Base-by-base conservation (phyloP, 2,329 filamentous ascomycete genomes). In the Penicillium expansum region DNA sequence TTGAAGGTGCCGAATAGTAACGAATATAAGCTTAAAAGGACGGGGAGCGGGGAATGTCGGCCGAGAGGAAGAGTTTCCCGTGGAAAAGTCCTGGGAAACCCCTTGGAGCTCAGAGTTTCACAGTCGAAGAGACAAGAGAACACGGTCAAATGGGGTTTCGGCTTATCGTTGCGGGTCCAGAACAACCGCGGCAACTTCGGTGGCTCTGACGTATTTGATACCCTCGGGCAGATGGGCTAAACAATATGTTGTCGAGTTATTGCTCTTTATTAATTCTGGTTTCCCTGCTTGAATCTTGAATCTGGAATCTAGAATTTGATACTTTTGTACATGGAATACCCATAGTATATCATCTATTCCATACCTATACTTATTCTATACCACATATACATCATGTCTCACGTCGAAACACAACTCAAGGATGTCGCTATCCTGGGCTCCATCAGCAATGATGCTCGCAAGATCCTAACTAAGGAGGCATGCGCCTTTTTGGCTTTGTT, bases 401-500 rank as follows among this genome's bases (percentile, higher is more conserved):
- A 83, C 64, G 84, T 84, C 71, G 89, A 96, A 56, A 79, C 83
- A 63, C 89, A 96, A 72, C 88, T 97, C 66, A 87, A 92, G 76
- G 92, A 92, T 77, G 92, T 97, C 71, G 86, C 87, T 77, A 85
- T 97, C 82, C 87, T 91, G 69, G 93, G 91, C 71, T 77, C 84
- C 61, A 80, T 97, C 72, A 86, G 86, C 70, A 86, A 93, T 58
- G 80, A 88, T 67, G 88, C 92, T 75, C 86, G 86, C 79, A 93
- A 96, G 83, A 95, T 99, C 74, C 85, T 97, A 64, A 96, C 87
- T 62, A 93, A 92, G 68, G 85, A 95, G 64, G 93, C 93, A 55
- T 87, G 91, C 63, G 89, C 91, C 62, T 99, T 97, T 82, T 86
- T 99, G 59, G 90, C 93, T 37, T 87, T 97, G 63, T 86, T 99